Evolutionary conservation across 2,329 filamentous ascomycete genomes (phyloP).

Genomic region (Sporothrix pallida): DNA sequence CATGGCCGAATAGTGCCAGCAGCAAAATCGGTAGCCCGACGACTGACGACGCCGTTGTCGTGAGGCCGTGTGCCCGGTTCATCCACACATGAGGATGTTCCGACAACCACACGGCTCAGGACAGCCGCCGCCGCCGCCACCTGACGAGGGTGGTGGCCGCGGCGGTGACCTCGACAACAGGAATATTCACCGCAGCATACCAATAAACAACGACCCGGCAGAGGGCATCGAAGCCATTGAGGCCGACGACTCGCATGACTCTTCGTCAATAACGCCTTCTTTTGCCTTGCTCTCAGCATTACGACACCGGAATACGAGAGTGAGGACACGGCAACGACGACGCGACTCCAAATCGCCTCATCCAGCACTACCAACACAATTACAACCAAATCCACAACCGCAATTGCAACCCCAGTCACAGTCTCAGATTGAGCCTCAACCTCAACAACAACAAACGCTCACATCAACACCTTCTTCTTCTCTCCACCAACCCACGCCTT

Average conservation of each 20-base stretch:
- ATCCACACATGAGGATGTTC: constrained; percentile 8
- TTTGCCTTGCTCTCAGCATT: neutral
- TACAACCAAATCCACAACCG: neutral
- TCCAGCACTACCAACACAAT: neutral
- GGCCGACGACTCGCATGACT: neutral
- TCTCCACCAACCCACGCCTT: neutral
- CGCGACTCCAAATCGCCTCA: constrained; percentile 25
- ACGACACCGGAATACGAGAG: neutral
- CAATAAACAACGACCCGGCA: constrained; percentile 6
- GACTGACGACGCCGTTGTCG: neutral
- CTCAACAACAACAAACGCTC: neutral
- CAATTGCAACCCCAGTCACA: neutral
- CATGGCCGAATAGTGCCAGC: constrained; percentile 18
- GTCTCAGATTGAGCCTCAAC: neutral
- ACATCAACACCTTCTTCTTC: neutral
- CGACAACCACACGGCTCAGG: constrained; percentile 16
- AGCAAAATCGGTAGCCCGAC: neutral
- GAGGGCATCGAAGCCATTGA: neutral
- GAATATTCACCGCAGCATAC: neutral
- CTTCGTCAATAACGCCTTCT: neutral
- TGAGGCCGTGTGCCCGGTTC: constrained; percentile 11
- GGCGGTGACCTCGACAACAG: constrained; percentile 23
- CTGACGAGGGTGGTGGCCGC: neutral
- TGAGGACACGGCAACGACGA: constrained; percentile 24
- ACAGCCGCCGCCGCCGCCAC: constrained; percentile 21